A percentile compares a stretch with the other conserved stretches of the same genome.
These are phyloP conservation scores for Auxenochlorella pyrenoidosa DNA, from an alignment of 139 green algal genomes.

Conservation along the genomic window DNA sequence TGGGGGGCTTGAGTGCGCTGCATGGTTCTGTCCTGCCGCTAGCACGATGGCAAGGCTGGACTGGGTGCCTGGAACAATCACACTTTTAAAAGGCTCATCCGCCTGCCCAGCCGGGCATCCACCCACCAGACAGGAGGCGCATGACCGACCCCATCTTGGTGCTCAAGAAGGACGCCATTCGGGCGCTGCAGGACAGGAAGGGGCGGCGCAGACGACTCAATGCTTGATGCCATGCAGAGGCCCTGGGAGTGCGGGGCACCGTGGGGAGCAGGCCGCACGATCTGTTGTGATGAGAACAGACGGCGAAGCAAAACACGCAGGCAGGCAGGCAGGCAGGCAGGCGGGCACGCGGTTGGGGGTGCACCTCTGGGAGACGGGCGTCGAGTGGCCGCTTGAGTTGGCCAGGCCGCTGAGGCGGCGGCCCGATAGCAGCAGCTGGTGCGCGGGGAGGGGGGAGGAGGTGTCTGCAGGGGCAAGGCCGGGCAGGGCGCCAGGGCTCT, in stretches of 20 bases:
- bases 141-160: slow-evolving; percentile 25
- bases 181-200: slow-evolving; percentile 1
- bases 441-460: slow-evolving; percentile 4
- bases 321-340: neutral
- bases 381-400: neutral
- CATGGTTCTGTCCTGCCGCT: too few species aligned
- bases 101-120: neutral
- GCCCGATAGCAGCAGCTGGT: slow-evolving; percentile 32
- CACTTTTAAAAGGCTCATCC: too few species aligned
- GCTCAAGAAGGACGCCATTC: slow-evolving; percentile 10
- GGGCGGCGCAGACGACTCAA: neutral
- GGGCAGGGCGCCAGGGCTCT: too few species aligned
- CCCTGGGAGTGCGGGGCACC: neutral
- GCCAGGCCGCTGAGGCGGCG: slow-evolving; percentile 17
- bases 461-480: neutral
- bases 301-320: neutral
- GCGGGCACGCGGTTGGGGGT: neutral
- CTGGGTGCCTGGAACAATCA: too few species aligned
- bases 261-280: neutral
- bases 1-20: too few species aligned
- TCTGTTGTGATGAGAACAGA: neutral
- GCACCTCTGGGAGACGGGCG: slow-evolving; percentile 4
- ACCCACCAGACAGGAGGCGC: slow-evolving; percentile 22
- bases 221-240: neutral
- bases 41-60: too few species aligned